These are phyloP conservation scores for Dactylellina parvicollis DNA, from an alignment of 2,329 filamentous ascomycete genomes.

Conservation along the genomic window DNA sequence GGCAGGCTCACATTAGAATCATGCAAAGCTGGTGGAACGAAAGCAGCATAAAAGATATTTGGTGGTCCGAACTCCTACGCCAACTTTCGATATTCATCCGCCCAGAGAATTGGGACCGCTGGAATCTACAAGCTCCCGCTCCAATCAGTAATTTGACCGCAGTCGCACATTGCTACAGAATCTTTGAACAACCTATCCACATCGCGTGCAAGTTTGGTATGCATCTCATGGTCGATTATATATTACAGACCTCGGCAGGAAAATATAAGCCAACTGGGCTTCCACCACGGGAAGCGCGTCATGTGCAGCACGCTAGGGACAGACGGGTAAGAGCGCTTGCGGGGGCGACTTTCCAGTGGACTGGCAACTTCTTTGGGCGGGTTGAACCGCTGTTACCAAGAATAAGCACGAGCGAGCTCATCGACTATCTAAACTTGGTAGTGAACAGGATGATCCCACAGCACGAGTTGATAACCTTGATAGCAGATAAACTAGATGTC, in stretches of 20 bases:
- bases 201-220: conserved; percentile 18
- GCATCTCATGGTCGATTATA: conserved; percentile 16
- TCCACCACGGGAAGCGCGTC: not conserved
- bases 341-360: not conserved
- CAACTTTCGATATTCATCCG: conserved; percentile 15
- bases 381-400: not conserved
- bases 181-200: conserved; percentile 34
- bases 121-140: not conserved
- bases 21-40: conserved; percentile 25
- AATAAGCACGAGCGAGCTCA: not conserved
- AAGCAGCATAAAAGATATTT: not conserved
- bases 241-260: not conserved
- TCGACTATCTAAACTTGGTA: not conserved
- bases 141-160: not conserved
- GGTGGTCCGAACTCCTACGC: conserved; percentile 22
- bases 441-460: not conserved
- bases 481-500: not conserved
- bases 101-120: conserved; percentile 18
- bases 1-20: conserved; percentile 18
- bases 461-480: not conserved
- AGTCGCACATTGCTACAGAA: not conserved
- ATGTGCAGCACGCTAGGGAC: not conserved
- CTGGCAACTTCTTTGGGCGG: not conserved
- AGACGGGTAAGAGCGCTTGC: not conserved
- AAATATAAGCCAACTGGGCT: not conserved